Evolutionary conservation across 495 filamentous ascomycete species (phyloP), one percentile per base, ranked within the genome.

Genomic region (Glarea lozoyensis): DNA sequence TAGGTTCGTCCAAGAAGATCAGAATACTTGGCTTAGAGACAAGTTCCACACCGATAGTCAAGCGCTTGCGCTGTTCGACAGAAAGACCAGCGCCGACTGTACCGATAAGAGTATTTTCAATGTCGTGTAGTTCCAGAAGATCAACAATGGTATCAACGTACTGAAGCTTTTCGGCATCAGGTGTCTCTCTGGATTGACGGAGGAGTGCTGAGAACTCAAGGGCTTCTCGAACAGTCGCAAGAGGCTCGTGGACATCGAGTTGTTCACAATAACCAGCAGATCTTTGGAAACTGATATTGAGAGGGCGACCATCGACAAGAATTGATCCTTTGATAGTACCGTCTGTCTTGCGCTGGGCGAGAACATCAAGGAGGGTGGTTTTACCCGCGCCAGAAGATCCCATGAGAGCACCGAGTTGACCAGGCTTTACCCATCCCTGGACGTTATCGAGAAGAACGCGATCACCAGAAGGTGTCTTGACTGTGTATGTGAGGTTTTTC

Each of bases 1-100:
- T 95, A 0, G 88, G 88, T 54, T 94, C 88, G 50, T 94, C 88
- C 11, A 94, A 63, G 64, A 94, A 94, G 3, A 94, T 68, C 0
- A 94, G 69, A 3, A 94, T 73, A 41, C 87, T 71, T 0, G 88
- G 88, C 52, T 88, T 88, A 5, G 86, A 82, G 4, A 84, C 86
- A 4, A 92, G 67, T 54, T 93, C 87, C 20, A 93, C 84, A 16
- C 82, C 88, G 43, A 94, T 94, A 1, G 86, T 93, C 2, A 93
- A 80, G 19, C 85, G 78, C 62, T 94, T 94, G 4, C 88, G 65
- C 56, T 93, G 81, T 53, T 93, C 88, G 11, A 92, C 82, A 2
- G 84, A 84, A 24, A 94, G 70, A 12, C 88, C 88, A 12, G 68
- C 70, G 33, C 81, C 81, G 0, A 76, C 76, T 1, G 72, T 70